Base-by-base conservation (phyloP, 139 green algal species). In the Coelastrella sp. region DNA sequence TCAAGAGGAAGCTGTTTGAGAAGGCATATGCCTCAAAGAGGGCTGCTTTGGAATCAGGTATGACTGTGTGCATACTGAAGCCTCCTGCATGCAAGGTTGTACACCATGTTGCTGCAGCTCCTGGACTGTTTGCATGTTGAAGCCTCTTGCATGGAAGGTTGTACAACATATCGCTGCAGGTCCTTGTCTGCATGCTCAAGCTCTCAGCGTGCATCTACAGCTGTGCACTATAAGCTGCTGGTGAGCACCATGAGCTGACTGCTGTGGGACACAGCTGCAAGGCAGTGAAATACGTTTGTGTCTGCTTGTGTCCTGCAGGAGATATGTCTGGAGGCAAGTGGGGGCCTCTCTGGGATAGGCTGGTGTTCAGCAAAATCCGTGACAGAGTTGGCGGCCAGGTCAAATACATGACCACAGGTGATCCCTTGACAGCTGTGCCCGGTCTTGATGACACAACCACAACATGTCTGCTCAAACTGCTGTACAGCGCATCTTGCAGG, bases 331-430 rank as follows among this genome's bases (percentile, higher is more conserved):
- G 92, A 25, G 93, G 96, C 25, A 86, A 87, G 37, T 90, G 93
- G 90, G 96, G 89, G 9, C 80, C 79, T 21, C 90, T 99, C 34
- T 99, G 96, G 91, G 95, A 99, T 85, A 71, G 81, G 37, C 90
- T 99, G n/a, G 95, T 99, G 34, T 99, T 99, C 90, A 95, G 86
- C 76, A 99, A 99, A 89, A 93, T 98, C 53, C 86, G 84, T 15
- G 93, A 94, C 17, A 92, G 93, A 69, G 67, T 98, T 38, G 94
- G 94, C 43, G 95, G 94, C 59, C 53, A 91, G 85, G 78, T 90
- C 57, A 90, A 91, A 83, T 89, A 90, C 83, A 87, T 93, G 81
- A 93, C 86, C 15, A 91, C 91, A 86, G 91, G 91, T 92, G 84
- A n/a, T 64, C n/a, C n/a, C n/a, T n/a, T n/a, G n/a, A n/a, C n/a